Conservation (phyloP, 345 rosid genomes). For the Pistacia atlantica region DNA sequence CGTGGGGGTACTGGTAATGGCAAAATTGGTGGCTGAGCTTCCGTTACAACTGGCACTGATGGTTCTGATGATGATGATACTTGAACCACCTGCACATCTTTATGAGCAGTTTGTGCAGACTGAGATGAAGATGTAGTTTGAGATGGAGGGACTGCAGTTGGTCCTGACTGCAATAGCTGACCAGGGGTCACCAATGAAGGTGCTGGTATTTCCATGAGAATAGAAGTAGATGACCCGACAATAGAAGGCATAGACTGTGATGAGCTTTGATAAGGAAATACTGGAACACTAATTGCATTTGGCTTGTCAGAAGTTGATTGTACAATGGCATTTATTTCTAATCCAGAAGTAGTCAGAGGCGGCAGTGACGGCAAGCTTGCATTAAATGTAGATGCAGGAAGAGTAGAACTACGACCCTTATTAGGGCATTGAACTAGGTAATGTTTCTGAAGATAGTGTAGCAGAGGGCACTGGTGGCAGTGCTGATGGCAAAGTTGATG, state of each 20-base stretch:
- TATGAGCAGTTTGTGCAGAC: conserved; percentile 51
- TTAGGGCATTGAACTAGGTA: conserved; percentile 52
- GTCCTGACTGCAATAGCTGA: conserved; percentile 65
- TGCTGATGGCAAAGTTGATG: conserved; percentile 39
- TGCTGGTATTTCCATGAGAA: conserved; percentile 44
- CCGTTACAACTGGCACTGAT: conserved; percentile 44
- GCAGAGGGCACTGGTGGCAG: conserved; percentile 48
- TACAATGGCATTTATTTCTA: conserved; percentile 44
- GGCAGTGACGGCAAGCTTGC: conserved; percentile 52
- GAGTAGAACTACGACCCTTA: conserved; percentile 46
- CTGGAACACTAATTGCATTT: conserved; percentile 43
- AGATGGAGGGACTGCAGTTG: conserved; percentile 39
- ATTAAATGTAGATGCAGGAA: conserved; percentile 43
- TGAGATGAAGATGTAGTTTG: conserved; percentile 42
- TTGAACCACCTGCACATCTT: conserved; percentile 74
- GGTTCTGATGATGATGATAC: conserved; percentile 56
- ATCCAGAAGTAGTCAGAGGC: conserved; percentile 47
- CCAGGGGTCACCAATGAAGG: conserved; percentile 75
- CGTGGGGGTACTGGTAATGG: conserved; percentile 75
- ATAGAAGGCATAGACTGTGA: conserved; percentile 43
- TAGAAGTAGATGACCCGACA: conserved; percentile 47
- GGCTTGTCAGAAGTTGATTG: conserved; percentile 50
- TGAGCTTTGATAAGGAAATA: conserved; percentile 49
- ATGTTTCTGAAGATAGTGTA: conserved; percentile 58
- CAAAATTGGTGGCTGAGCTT: conserved; percentile 78